Base-by-base conservation (phyloP, 2,329 filamentous ascomycete genomes). In the Fonsecaea nubica region DNA sequence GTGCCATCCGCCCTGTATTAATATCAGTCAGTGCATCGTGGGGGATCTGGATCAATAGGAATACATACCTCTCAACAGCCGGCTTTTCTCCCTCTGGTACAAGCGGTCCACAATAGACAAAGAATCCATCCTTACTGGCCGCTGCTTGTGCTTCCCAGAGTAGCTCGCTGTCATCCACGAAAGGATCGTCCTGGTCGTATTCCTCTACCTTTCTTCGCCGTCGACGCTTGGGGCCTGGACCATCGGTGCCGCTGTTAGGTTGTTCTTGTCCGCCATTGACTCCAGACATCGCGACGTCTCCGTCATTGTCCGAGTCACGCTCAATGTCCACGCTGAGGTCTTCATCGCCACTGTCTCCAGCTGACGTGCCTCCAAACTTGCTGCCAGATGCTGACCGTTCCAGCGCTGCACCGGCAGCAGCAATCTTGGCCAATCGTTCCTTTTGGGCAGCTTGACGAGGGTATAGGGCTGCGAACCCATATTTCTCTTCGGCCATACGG, bases 61-160 rank as follows among this genome's bases (percentile, higher is more conserved):
- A 15, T 12, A 81, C 79, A 74, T 80, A 88, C 86, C 85, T 83
- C 75, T 90, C 88, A 58, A 89, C 82, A 63, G 84, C 80, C 48
- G 87, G 83, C 79, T 95, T 94, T 80, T 96, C 91, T 25, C 90
- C 91, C 78, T 96, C 93, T 4, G 91, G 91, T 25, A 98, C 87
- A 55, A 99, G 82, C 8, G 94, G 94, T 3, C 95, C 95, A 67
- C 92, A 96, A 79, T 97, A 99, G 1, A 99, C 95, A 77, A 98
- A 99, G 82, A 98, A 99, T 0, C 95, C 95, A 76, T 98, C 95
- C 73, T 94, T 92, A 72, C 92, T 94, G 55, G 95, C 93, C 4
- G 94, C 93, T 6, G 94, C 94, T 76, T 96, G 92, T 75, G 96
- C 92, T 79, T 98, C 92, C 94, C 94, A 98, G 0, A 96, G 85